Evolutionary conservation across 2,329 filamentous ascomycete species (phyloP), one percentile per base, ranked within the genome.

Genomic region (Penicillium italicum): DNA sequence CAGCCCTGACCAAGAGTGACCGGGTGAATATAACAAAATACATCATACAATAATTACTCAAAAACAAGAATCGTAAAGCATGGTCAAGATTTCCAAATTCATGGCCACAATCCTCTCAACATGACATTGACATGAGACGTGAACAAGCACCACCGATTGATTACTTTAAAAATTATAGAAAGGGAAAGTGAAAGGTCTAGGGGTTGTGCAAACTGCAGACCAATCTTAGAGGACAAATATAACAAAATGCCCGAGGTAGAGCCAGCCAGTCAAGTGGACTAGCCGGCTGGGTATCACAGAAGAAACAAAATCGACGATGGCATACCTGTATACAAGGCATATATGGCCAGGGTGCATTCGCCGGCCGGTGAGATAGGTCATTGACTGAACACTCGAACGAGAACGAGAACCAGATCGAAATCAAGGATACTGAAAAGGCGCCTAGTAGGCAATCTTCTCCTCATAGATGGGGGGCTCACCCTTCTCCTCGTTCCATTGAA

Each of bases 381-480:
- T 49, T 40, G 33, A 31, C 43, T 33, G 49, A 10, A 57, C 14
- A 49, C 9, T 42, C 22, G 3, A 42, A 38, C 9, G 16, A 36
- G 42, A 28, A 38, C 8, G 14, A 40, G 43, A 28, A 31, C 37
- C 16, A 16, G 26, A 30, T 22, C 18, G 12, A 24, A 30, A 46
- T 22, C 38, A 34, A 41, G 22, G 24, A 34, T 11, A 14, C 12
- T 20, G 8, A 38, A 22, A 30, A 8, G 11, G 16, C 38, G 40
- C 48, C 58, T 74, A 82, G 65, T 81, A 83, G 65, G 78, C 75
- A 50, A 81, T 64, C 74, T 82, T 83, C 68, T 83, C 79, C 64
- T 81, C 66, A 67, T 81, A 86, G 61, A 86, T 81, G 4, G 85
- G 85, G 44, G 85, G 82, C 56, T 77, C 69, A 34, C 79, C 82